Evolutionary conservation across 2,329 filamentous ascomycete species (phyloP), one percentile per base, ranked within the genome.

Genomic region (Xylaria sp.): DNA sequence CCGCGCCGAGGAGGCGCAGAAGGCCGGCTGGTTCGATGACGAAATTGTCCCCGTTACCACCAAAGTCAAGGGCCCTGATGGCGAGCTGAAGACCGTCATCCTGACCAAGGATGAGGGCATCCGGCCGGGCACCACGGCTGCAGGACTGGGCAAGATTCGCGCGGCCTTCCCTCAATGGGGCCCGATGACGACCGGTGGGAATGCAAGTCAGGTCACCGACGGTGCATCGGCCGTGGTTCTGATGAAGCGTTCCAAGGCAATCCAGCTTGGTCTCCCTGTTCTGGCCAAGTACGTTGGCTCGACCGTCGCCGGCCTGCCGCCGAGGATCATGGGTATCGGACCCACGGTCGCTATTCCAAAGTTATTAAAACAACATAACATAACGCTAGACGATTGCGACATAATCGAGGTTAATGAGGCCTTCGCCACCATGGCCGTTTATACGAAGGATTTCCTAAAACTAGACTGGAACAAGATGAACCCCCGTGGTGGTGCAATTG

Each of bases 391-490:
- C 66, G 96, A 98, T 74, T 87, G 96, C 69, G 96, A 99, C 77
- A 86, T 98, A 39, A 85, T 95, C 73, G 96, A 98, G 86, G 82
- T 99, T 77, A 99, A 99, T 84, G 96, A 99, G 86, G 96, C 96
- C 1, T 99, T 99, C 76, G 95, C 94, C 25, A 96, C 92, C 59
- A 98, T 98, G 96, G 94, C 93, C 1, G 94, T 97, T 33, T 98
- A 97, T 87, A 97, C 94, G 82, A 82, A 92, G 62, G 86, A 93
- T 75, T 88, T 83, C 71, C 85, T 96, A 57, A 87, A 87, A 71
- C 82, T 95, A 57, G 89, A 92, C 77, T 87, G 86, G 80, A 80
- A 85, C 74, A 95, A 94, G 87, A 87, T 96, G 86, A 96, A 96
- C 82, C 86, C 90, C 29, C 85, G 91, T 67, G 92, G 92, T 73